Evolutionary conservation across 1,139 yeast genomes (phyloP).

Genomic region (Candida mesenterica): DNA sequence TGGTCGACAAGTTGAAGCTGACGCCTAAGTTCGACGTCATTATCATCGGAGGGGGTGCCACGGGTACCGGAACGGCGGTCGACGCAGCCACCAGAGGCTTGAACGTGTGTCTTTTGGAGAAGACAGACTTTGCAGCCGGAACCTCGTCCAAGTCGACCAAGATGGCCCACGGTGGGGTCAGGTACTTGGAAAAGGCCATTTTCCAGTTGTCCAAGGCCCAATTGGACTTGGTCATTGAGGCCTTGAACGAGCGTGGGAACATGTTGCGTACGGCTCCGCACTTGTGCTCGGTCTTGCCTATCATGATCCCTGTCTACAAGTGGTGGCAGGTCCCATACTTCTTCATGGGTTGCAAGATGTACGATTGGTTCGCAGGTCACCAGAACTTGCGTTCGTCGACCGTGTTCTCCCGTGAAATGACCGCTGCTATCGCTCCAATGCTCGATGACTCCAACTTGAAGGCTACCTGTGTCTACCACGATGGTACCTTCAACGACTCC

Average conservation of each 20-base stretch:
- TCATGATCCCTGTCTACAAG: constrained; percentile 90
- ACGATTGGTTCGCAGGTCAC: constrained; percentile 89
- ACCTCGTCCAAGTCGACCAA: constrained; percentile 95
- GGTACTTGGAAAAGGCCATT: constrained; percentile 92
- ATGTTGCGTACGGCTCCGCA: constrained; percentile 94
- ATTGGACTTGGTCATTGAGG: constrained; percentile 89
- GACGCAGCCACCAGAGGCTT: constrained; percentile 92
- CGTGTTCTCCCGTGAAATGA: constrained; percentile 63
- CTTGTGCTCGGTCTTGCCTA: constrained; percentile 81
- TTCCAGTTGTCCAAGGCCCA: constrained; percentile 90
- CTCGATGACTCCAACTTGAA: constrained; percentile 75
- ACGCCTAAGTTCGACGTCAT: constrained; percentile 70
- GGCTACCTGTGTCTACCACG: constrained; percentile 92
- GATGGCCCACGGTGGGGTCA: constrained; percentile 97
- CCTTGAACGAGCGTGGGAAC: constrained; percentile 87
- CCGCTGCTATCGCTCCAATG: constrained; percentile 83
- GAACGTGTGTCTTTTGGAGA: constrained; percentile 83
- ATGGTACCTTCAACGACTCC: constrained; percentile 91
- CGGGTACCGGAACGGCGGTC: constrained; percentile 90
- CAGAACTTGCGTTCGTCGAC: constrained; percentile 83
- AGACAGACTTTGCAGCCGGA: constrained; percentile 86
- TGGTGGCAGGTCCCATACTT: constrained; percentile 97
- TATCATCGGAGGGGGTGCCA: constrained; percentile 94
- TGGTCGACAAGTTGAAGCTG: constrained; percentile 31
- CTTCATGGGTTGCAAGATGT: constrained; percentile 87